Base-by-base conservation (phyloP, 176 grass and related monocot genomes). In the Puccinellia tenuiflora region DNA sequence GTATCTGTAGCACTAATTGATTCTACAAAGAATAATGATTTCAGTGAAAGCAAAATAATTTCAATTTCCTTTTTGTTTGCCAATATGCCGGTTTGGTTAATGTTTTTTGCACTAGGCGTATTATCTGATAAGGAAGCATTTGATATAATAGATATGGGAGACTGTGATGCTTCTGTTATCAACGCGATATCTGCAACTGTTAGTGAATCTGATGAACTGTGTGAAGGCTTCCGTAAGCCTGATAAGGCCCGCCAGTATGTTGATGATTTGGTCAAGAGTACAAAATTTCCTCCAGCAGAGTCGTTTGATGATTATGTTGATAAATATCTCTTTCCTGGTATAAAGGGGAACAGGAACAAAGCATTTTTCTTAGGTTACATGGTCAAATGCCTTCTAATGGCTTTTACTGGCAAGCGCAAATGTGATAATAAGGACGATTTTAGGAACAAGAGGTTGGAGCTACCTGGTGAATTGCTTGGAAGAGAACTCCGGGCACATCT, bases 381-480 rank as follows among this genome's bases (percentile, higher is more conserved):
- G 91, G 93, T 98, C 37, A 98, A 95, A 85, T 98, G 96, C 65
- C 82, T 98, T 73, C 84, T 98, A 68, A 77, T 95, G 73, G 91
- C 87, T 62, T 91, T 73, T 82, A 88, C 47, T 83, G 91, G 96
- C 57, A 98, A 92, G 67, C 82, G 96, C 38, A 98, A 93, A 77
- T 98, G 93, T 46, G 93, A 98, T 68, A 98, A 93, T 73, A 98
- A 98, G 76, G 96, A 98, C 40, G 92, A 95, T 93, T 98, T 95
- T 77, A 87, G 92, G 68, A 98, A 98, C 78, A 98, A 98, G 87
- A 91, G 96, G 62, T 73, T 98, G 79, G 91, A 93, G 14, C 77
- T 92, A 76, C 77, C 89, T 71, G 93, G 96, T 89, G 89, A 95
- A 80, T 79, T 98, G 83, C 89, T 98, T 73, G 85, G 86, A 76